These are phyloP conservation scores for Coelastrella sp. DNA, from an alignment of 139 green algal genomes.

Conservation along the genomic window DNA sequence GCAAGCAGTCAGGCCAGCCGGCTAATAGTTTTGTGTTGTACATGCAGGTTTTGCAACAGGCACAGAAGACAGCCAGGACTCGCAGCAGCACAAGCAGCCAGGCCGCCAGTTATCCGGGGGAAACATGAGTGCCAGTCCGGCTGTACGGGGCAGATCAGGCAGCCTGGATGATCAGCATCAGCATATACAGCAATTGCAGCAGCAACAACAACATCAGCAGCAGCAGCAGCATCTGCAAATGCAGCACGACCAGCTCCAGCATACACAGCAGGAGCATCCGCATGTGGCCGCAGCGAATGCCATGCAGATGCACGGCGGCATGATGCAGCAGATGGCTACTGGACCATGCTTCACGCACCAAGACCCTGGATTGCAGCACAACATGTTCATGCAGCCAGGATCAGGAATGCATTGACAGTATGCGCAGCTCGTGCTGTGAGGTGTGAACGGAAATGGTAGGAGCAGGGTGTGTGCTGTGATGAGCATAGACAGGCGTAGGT, in stretches of 20 bases:
- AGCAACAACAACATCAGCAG: conserved; percentile 22
- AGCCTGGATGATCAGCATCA: neutral
- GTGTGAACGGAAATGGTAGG: too few species aligned
- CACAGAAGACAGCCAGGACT: conserved; percentile 1
- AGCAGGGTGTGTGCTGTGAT: too few species aligned
- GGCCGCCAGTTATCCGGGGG: neutral
- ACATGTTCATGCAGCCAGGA: conserved; percentile 21
- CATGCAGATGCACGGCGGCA: conserved; percentile 32
- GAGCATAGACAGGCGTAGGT: too few species aligned
- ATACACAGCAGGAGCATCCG: conserved; percentile 13
- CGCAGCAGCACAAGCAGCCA: conserved; percentile 9
- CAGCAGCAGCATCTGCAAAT: conserved; percentile 1
- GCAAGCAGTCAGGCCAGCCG: too few species aligned
- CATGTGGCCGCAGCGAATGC: neutral
- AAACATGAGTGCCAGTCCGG: conserved; percentile 26
- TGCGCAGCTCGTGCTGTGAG: too few species aligned
- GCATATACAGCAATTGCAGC: conserved; percentile 9
- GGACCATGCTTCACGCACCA: neutral
- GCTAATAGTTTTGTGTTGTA: neutral
- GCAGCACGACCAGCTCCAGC: conserved; percentile 4
- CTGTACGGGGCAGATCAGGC: neutral
- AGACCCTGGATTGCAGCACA: neutral
- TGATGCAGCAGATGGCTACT: conserved; percentile 26
- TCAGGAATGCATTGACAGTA: neutral
- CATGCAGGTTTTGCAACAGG: neutral